These are phyloP conservation scores for Dryas octopetala DNA, from an alignment of 306 rosid species.

Conservation along the genomic window DNA sequence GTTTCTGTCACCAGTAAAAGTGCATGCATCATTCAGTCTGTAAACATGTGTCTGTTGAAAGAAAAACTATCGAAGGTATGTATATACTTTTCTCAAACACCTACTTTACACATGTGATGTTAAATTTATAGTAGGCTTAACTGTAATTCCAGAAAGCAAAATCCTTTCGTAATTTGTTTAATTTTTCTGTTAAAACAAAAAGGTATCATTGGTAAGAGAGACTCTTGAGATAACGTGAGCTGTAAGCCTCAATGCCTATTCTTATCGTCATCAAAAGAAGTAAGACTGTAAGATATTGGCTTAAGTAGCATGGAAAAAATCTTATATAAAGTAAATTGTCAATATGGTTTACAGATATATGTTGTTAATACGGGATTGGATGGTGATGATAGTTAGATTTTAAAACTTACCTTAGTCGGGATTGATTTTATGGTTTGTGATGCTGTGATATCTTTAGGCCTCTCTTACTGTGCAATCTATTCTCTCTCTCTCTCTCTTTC, in stretches of 20 bases:
- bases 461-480: neutral
- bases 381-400: neutral
- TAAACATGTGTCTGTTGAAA: conserved; percentile 37
- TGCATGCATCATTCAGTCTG: conserved; percentile 69
- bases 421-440: too few species aligned
- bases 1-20: conserved; percentile 59
- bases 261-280: neutral
- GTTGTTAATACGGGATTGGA: neutral
- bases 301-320: too few species aligned
- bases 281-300: too few species aligned
- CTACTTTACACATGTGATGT: neutral
- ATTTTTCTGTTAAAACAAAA: too few species aligned
- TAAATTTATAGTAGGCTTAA: neutral
- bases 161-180: neutral
- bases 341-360: too few species aligned
- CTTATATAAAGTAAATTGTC: too few species aligned
- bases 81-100: neutral
- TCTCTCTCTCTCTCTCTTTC: neutral
- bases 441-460: too few species aligned
- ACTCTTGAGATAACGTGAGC: neutral
- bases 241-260: neutral
- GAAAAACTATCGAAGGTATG: conserved; percentile 55
- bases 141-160: neutral
- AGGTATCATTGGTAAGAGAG: too few species aligned
- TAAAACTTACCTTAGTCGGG: too few species aligned